Conservation (phyloP, 2,329 filamentous ascomycete genomes). For the Phaeosphaeriaceae sp. region DNA sequence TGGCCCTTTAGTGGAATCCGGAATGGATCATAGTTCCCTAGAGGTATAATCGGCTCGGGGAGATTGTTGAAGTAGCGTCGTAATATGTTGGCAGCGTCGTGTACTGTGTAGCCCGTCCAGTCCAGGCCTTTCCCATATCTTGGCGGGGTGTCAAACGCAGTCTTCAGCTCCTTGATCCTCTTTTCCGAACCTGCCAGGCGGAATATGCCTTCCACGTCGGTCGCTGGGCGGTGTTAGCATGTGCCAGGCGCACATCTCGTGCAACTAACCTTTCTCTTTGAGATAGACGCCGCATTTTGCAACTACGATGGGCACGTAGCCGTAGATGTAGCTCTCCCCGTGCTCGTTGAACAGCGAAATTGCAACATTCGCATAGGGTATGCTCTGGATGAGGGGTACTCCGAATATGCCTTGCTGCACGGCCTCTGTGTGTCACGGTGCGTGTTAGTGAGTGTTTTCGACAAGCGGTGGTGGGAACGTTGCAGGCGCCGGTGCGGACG, state of each 20-base stretch:
- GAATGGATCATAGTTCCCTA: conserved; percentile 92
- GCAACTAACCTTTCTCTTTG: conserved; percentile 86
- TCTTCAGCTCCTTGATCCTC: conserved; percentile 95
- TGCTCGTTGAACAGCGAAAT: conserved; percentile 94
- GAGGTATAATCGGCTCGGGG: conserved; percentile 93
- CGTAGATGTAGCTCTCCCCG: conserved; percentile 96
- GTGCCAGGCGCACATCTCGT: not conserved
- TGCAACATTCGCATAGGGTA: conserved; percentile 96
- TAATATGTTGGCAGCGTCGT: conserved; percentile 96
- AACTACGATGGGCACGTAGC: conserved; percentile 97
- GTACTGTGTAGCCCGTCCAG: conserved; percentile 97
- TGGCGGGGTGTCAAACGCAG: conserved; percentile 84
- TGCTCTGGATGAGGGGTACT: conserved; percentile 89
- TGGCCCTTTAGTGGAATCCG: conserved; percentile 78
- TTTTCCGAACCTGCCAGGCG: conserved; percentile 95
- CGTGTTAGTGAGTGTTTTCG: conserved; percentile 30
- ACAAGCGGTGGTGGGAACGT: conserved; percentile 18
- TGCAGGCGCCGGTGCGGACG: conserved; percentile 20
- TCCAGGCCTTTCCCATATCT: conserved; percentile 95
- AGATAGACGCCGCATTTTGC: conserved; percentile 97
- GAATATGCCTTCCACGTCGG: conserved; percentile 94
- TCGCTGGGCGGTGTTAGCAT: conserved; percentile 66
- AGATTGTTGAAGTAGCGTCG: conserved; percentile 95
- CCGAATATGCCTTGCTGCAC: conserved; percentile 83
- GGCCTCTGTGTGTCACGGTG: conserved; percentile 33